Conservation (phyloP, 2,329 filamentous ascomycete species). For the Calonectria pteridis region DNA sequence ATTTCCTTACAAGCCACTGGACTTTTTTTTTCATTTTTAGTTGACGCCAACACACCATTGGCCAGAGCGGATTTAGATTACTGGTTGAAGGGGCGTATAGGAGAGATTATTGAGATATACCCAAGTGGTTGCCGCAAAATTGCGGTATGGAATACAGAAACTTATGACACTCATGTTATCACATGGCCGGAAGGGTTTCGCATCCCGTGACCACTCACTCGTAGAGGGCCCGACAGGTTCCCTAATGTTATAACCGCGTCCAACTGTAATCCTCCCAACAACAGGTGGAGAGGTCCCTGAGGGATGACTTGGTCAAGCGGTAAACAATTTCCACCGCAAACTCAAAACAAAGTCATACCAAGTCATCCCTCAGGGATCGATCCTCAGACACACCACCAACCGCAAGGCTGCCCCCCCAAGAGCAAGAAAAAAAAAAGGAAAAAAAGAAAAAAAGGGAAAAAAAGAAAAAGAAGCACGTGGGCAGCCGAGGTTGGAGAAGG, state of each 20-base stretch:
- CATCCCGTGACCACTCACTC: not conserved
- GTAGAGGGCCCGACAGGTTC: not conserved
- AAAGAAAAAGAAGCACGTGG: too few species aligned
- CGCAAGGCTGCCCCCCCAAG: too few species aligned
- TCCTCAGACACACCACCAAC: not conserved
- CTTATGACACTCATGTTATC: not conserved
- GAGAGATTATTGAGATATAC: conserved; percentile 21
- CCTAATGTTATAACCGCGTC: not conserved
- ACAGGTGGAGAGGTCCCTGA: not conserved
- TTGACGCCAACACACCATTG: not conserved
- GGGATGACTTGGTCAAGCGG: not conserved
- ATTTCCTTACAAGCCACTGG: not conserved
- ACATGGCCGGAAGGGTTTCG: not conserved
- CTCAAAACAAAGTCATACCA: not conserved
- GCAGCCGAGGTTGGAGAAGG: not conserved
- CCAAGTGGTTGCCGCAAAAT: conserved; percentile 11
- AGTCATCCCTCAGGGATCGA: not conserved
- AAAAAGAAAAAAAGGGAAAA: too few species aligned
- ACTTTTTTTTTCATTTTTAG: conserved; percentile 2
- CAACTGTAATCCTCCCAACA: not conserved
- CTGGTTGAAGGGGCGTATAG: conserved; percentile 13
- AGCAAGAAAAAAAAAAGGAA: too few species aligned
- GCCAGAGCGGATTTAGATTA: conserved; percentile 17
- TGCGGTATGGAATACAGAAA: conserved; percentile 11
- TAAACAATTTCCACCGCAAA: not conserved